Percentiles rank a stretch among this genome's conserved stretches.
phyloP scores from a whole-genome alignment of 805 yeast species.

The Torulaspora delbrueckii region DNA sequence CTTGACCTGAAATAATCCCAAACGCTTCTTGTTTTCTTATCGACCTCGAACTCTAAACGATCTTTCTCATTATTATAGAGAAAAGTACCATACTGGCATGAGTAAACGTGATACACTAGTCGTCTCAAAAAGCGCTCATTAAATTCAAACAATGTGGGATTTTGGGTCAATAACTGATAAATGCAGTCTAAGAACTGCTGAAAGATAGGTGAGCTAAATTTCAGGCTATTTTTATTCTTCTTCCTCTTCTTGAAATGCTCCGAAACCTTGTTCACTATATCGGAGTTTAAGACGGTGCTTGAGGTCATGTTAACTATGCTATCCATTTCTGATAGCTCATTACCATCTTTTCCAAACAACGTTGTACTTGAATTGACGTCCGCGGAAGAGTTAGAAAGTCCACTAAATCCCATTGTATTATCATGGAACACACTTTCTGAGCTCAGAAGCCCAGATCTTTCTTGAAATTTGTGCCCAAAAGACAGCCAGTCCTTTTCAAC shows the following conservation, averaged over 20 bases:
- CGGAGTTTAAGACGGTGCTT: conserved; percentile 35
- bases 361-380: conserved; percentile 16
- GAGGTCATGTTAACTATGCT: conserved; percentile 4
- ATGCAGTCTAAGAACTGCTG: conserved; percentile 92
- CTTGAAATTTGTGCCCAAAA: conserved; percentile 87
- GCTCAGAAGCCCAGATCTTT: conserved; percentile 72
- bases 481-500: conserved; percentile 95
- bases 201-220: conserved; percentile 82
- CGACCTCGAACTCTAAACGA: conserved; percentile 41
- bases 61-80: conserved; percentile 71
- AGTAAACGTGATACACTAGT: conserved; percentile 78
- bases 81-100: conserved; percentile 94
- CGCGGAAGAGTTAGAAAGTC: conserved; percentile 10
- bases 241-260: conserved; percentile 45
- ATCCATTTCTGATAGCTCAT: conserved; percentile 12
- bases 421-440: conserved; percentile 48
- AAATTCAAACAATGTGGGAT: conserved; percentile 73
- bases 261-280: conserved; percentile 46
- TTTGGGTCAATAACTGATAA: conserved; percentile 68
- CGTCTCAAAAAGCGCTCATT: conserved; percentile 84
- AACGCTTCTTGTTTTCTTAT: conserved; percentile 60
- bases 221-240: conserved; percentile 35
- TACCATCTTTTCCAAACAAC: conserved; percentile 19
- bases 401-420: conserved; percentile 23
- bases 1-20: conserved; percentile 93